Evolutionary conservation across 306 rosid genomes (phyloP), one percentile per base, ranked within the genome.

Genomic region (Senna tora): DNA sequence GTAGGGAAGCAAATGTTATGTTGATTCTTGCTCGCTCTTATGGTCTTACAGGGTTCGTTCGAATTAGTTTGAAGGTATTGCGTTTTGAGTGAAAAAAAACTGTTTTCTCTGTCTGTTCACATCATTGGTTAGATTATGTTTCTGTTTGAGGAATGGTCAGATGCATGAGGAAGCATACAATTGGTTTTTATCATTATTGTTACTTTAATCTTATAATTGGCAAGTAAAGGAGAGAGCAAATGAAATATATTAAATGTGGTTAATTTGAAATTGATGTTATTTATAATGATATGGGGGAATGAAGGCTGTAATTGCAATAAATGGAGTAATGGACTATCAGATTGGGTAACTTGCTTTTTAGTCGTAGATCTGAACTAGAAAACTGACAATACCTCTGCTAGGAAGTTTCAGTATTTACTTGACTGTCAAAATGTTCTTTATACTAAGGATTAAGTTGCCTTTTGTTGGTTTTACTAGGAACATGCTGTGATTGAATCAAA

Each of bases 401-500:
- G 49, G 56, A 65, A 42, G 51, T 22, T 55, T 64, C 19, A 36
- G 32, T 15, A 36, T 36, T 47, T 39, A 49, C 53, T 68, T 65
- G 51, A 68, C 56, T 49, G 46, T 64, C 21, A 65, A 43, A 46
- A 36, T 16, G 52, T 77, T 65, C 30, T 63, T 65, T 60, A 19
- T 59, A 82, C 72, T 70, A 76, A 51, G 59, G 57, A 9, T 49
- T 49, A 71, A 72, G 68, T 69, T 32, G 34, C 62, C 34, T 36
- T 80, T 74, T 67, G 50, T 55, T 80, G 75, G 76, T 59, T 65
- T 46, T 75, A 42, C 75, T 83, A 94, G 99, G 99, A 94, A 68
- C 99, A 94, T 85, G 85, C 97, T 12, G 92, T 91, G 65, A 78
- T 94, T 58, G 99, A 94, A 81, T 88, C 99, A 60, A 94, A 94